Conservation (phyloP, 352 stramenopile species). For the Pythium myriotylum region DNA sequence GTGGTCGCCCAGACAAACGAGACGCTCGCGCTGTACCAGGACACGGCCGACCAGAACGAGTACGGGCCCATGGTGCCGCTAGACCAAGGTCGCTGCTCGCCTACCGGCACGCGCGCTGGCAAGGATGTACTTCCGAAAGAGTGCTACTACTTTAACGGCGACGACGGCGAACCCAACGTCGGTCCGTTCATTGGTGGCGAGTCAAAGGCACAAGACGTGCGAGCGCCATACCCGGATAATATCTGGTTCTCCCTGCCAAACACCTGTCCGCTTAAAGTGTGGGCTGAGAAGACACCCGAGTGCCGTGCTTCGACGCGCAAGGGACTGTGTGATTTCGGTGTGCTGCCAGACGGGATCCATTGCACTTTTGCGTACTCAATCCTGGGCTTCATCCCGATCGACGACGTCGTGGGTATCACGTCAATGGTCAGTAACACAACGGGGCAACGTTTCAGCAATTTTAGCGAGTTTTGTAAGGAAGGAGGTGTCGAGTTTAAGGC, state of each 20-base stretch:
- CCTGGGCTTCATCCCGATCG: constrained; percentile 36
- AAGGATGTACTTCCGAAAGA: constrained; percentile 43
- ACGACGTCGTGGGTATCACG: constrained; percentile 47
- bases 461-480: constrained; percentile 35
- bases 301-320: constrained; percentile 23
- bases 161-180: constrained; percentile 59
- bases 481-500: constrained; percentile 34
- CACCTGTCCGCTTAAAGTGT: constrained; percentile 56
- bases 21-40: constrained; percentile 63
- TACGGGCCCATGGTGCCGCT: constrained; percentile 73
- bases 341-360: constrained; percentile 31
- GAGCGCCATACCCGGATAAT: constrained; percentile 68
- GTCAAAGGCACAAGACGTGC: constrained; percentile 47
- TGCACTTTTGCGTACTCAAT: constrained; percentile 43
- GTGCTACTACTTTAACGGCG: constrained; percentile 77
- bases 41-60: constrained; percentile 54
- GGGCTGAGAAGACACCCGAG: constrained; percentile 32
- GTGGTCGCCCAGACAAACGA: constrained; percentile 76
- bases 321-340: constrained; percentile 30
- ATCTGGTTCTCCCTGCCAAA: constrained; percentile 86
- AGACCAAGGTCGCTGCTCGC: constrained; percentile 64
- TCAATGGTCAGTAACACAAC: constrained; percentile 25
- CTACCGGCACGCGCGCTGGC: constrained; percentile 29
- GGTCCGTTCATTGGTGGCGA: constrained; percentile 68
- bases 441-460: constrained; percentile 21